Percentiles rank a stretch among this genome's conserved stretches.
Conservation (phyloP, 192 early-diverging fungal species). For the Umbelopsis sp. region DNA sequence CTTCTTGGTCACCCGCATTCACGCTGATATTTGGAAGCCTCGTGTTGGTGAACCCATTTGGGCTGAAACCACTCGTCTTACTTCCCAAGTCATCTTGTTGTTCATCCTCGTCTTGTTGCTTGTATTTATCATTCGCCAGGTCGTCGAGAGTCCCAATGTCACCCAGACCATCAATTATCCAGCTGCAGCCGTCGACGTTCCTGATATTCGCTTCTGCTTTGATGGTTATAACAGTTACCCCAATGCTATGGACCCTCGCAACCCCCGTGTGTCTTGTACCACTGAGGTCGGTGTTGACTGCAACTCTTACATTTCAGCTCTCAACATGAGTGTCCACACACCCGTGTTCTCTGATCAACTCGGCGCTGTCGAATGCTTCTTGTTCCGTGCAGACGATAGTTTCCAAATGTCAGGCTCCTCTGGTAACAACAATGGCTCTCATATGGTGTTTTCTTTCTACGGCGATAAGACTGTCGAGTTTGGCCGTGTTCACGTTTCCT, state of each 20-base stretch:
- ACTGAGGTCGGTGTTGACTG: conserved; percentile 32
- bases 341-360: conserved; percentile 35
- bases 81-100: conserved; percentile 34
- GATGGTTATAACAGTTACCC: conserved; percentile 31
- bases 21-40: conserved; percentile 39
- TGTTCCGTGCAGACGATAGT: conserved; percentile 23
- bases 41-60: conserved; percentile 41
- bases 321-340: conserved; percentile 30
- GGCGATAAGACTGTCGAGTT: conserved; percentile 25
- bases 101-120: conserved; percentile 36
- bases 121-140: conserved; percentile 37
- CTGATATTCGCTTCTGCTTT: conserved; percentile 42
- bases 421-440: conserved; percentile 36
- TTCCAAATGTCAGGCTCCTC: conserved; percentile 35
- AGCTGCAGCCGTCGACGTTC: conserved; percentile 28
- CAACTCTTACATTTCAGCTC: conserved; percentile 14
- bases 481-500: conserved; percentile 35
- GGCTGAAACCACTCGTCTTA: conserved; percentile 41
- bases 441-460: conserved; percentile 32
- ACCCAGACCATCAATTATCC: conserved; percentile 28
- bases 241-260: conserved; percentile 3
- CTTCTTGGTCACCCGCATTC: conserved; percentile 34
- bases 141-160: conserved; percentile 34
- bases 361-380: conserved; percentile 30
- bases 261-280: conserved; percentile 31